A percentile compares a stretch with the other conserved stretches of the same genome.
Conservation (phyloP, 495 filamentous ascomycete species). For the Daldinia grandis region DNA sequence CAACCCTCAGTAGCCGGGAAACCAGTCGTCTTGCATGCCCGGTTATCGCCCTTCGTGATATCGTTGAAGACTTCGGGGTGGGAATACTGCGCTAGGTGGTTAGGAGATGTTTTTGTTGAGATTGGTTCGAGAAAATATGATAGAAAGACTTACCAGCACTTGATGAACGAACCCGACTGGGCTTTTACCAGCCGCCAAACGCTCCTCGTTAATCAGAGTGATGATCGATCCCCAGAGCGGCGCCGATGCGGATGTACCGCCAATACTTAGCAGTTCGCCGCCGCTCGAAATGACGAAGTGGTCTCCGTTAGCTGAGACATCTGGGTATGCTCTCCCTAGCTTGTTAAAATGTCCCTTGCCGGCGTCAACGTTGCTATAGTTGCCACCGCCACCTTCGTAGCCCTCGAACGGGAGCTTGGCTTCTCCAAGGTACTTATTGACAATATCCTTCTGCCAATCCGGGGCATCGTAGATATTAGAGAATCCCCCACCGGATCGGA, state of each 20-base stretch:
- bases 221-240: conserved; percentile 58
- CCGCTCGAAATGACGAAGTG: conserved; percentile 61
- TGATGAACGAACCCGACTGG: conserved; percentile 72
- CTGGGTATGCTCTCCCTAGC: conserved; percentile 66
- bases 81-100: conserved; percentile 52
- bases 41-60: conserved; percentile 66
- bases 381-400: conserved; percentile 44
- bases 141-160: conserved; percentile 47
- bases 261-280: conserved; percentile 57
- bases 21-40: conserved; percentile 64
- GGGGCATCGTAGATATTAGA: conserved; percentile 70
- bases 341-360: conserved; percentile 56
- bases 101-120: neutral
- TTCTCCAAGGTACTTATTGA: conserved; percentile 58
- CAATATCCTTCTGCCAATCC: conserved; percentile 62
- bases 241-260: conserved; percentile 47
- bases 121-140: neutral
- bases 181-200: conserved; percentile 61
- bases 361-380: conserved; percentile 30
- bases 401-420: conserved; percentile 52
- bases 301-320: conserved; percentile 67
- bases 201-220: conserved; percentile 70
- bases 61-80: conserved; percentile 69
- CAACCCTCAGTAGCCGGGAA: conserved; percentile 62
- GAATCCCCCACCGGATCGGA: conserved; percentile 71